Percentiles rank a stretch among this genome's conserved stretches.
Conservation (phyloP, 306 rosid genomes). For the Luffa aegyptiaca region DNA sequence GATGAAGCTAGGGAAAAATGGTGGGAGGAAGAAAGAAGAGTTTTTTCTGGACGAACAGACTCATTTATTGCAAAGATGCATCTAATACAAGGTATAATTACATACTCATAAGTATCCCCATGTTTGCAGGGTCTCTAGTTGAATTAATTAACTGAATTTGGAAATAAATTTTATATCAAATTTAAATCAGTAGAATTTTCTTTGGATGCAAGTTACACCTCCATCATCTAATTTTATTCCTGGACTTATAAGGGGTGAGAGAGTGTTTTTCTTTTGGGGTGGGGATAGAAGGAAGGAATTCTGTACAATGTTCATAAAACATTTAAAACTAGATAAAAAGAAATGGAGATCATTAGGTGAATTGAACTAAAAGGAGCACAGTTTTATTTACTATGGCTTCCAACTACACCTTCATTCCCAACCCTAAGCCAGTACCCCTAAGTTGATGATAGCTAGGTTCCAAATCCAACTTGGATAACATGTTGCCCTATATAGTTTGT, state of each 20-base stretch:
- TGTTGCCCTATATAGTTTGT: neutral
- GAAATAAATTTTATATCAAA: neutral
- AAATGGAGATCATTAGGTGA: neutral
- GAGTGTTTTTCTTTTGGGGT: neutral
- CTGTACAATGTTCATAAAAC: neutral
- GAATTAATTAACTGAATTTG: neutral
- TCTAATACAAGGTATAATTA: constrained; percentile 21
- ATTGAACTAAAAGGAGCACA: neutral
- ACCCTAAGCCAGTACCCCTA: neutral
- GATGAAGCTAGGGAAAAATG: constrained; percentile 12
- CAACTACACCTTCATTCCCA: neutral
- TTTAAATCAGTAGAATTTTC: neutral
- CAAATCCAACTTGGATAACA: neutral
- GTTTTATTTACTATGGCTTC: neutral
- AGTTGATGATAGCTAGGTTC: neutral
- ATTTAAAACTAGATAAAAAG: neutral
- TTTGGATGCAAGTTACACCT: neutral
- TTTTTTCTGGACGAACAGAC: constrained; percentile 15
- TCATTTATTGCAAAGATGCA: constrained; percentile 26
- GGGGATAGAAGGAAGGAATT: neutral
- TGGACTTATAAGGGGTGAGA: neutral
- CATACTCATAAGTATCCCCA: neutral
- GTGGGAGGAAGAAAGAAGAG: constrained; percentile 28
- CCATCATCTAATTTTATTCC: neutral
- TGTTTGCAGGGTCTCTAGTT: neutral